Evolutionary conservation across 1,139 yeast genomes (phyloP), one percentile per base, ranked within the genome.

Genomic region (Saccharomycopsis phalli): DNA sequence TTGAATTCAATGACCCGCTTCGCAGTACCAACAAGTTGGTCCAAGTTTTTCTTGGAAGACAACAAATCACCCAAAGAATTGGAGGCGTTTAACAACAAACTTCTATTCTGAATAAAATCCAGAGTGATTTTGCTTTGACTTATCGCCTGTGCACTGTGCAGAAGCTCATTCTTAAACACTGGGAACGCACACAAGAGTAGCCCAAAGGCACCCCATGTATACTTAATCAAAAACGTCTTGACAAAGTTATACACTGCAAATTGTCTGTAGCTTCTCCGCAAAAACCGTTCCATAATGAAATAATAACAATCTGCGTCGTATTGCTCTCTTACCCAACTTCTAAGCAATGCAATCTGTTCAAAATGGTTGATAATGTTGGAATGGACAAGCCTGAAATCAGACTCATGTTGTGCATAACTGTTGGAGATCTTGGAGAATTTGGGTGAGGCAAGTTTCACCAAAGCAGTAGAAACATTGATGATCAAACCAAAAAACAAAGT

Each of bases 191-290:
- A 88, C 40, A 88, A 67, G 1, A 80, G 76, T 47, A 88, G 69
- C 4, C 97, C 96, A 34, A 93, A 84, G 2, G 95, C 96, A 47
- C 97, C 96, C 93, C 96, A 82, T 42, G 87, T 75, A 59, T 88
- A 88, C 58, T 88, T 88, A 47, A 88, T 91, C 48, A 86, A 78
- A 54, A 87, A 88, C 43, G 74, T 83, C 57, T 80, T 88, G 33
- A 81, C 87, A 57, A 71, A 77, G 62, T 73, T 94, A 61, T 74
- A 84, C 19, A 81, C 59, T 1, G 84, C 87, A 54, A 79, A 68
- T 49, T 83, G 77, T 63, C 87, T 75, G 48, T 83, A 72, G 53
- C 84, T 93, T 61, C 79, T 71, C 53, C 82, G 77, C 49, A 80
- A 71, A 60, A 87, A 91, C 48, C 81, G 68, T 50, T 83, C 94